Evolutionary conservation across 257 asterid genomes (phyloP), one percentile per base, ranked within the genome.

Genomic region (Perilla frutescens): DNA sequence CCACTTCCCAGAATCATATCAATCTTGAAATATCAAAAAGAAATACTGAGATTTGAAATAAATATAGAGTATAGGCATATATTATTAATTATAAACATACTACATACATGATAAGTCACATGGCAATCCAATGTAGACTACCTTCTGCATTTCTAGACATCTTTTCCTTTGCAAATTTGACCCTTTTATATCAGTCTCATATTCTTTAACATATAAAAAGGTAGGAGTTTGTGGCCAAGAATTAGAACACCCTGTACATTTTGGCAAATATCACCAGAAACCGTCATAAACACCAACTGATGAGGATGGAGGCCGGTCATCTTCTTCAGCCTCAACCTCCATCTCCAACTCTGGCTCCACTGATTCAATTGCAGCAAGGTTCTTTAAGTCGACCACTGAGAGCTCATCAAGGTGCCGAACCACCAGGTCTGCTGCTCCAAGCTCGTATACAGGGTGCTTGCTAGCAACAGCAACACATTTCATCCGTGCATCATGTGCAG

Each of bases 401-500:
- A 94, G 96, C 81, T 91, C 99, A 31, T 94, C 96, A 9, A 94
- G 91, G 64, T 68, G 87, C 59, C 89, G 83, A 54, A 94, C 96
- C 37, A 94, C 88, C 77, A 90, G 75, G 71, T 94, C 98, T 26
- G 99, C 96, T 5, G 99, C 98, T 8, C 88, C 88, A 45, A 94
- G 96, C 88, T 94, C 99, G 44, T 91, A 94, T 4, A 87, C 81
- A 0, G 92, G 96, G 75, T 91, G 98, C 50, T 91, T 90, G 72
- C 99, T 91, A 12, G 99, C 97, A 79, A 90, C 93, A 1, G 97
- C 98, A 11, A 90, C 97, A 40, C 98, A 94, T 74, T 91, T 94
- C 99, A 94, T 94, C 61, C 82, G 79, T 3, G 98, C 98, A 85
- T 94, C 99, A 29, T 90, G 97, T 6, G 99, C 98, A 41, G 98